These are phyloP conservation scores for Umbellularia californica DNA, from an alignment of 164 flowering plant genomes.

Conservation along the genomic window DNA sequence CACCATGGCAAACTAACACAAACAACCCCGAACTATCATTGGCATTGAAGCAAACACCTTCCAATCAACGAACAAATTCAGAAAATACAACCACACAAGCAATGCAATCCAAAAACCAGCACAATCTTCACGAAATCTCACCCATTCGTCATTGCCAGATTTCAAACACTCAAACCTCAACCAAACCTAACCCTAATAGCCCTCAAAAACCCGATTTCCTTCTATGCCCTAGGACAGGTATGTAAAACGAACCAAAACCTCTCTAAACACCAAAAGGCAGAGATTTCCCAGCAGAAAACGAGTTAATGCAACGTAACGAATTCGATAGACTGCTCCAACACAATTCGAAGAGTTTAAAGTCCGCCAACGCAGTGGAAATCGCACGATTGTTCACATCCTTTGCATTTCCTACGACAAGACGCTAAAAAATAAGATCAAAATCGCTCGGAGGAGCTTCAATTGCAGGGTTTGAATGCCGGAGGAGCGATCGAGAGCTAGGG, in stretches of 20 bases:
- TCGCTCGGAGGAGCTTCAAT: slow-evolving; percentile 6
- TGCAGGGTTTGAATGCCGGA: neutral
- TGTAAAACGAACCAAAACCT: neutral
- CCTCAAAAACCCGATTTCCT: neutral
- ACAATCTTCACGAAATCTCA: neutral
- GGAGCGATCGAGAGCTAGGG: neutral
- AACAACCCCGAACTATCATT: neutral
- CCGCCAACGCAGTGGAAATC: neutral
- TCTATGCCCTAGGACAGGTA: slow-evolving; percentile 12
- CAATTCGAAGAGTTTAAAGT: too few species aligned
- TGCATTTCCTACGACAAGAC: slow-evolving; percentile 1
- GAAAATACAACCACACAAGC: neutral
- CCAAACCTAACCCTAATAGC: slow-evolving; percentile 6
- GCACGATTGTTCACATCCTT: neutral
- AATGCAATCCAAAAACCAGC: neutral
- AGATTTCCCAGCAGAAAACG: neutral
- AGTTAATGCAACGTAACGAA: neutral
- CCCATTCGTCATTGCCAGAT: neutral
- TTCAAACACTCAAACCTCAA: neutral
- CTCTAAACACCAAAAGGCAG: neutral
- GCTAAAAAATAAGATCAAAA: neutral
- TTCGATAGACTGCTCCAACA: neutral
- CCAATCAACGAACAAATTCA: neutral
- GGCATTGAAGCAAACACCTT: neutral
- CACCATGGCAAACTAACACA: slow-evolving; percentile 6